Conservation (phyloP, 345 rosid species). For the Trapa bicornis region DNA sequence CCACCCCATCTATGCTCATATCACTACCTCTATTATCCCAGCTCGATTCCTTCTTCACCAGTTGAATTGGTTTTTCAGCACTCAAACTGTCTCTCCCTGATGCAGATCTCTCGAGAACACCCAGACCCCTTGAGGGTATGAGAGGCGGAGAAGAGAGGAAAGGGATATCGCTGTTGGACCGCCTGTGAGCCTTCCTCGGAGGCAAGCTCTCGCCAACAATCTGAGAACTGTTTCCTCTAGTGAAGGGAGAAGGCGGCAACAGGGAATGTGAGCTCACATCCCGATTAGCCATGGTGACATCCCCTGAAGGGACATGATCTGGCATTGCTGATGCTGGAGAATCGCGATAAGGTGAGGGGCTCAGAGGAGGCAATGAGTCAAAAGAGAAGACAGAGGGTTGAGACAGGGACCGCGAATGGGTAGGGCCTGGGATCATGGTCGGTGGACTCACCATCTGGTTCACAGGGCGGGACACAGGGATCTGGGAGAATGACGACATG, state of each 20-base stretch:
- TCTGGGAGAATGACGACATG: slow-evolving; percentile 76
- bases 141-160: slow-evolving; percentile 48
- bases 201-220: slow-evolving; percentile 51
- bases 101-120: slow-evolving; percentile 32
- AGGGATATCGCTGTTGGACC: slow-evolving; percentile 87
- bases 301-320: slow-evolving; percentile 30
- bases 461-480: slow-evolving; percentile 45
- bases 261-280: slow-evolving; percentile 38
- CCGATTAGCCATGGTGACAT: slow-evolving; percentile 57
- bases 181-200: slow-evolving; percentile 70
- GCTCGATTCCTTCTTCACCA: slow-evolving; percentile 36
- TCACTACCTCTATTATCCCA: slow-evolving; percentile 14
- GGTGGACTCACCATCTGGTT: slow-evolving; percentile 43
- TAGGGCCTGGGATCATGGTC: slow-evolving; percentile 30
- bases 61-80: slow-evolving; percentile 27
- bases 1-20: slow-evolving; percentile 43
- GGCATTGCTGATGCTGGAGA: slow-evolving; percentile 21
- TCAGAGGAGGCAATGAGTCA: slow-evolving; percentile 68
- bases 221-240: slow-evolving; percentile 27
- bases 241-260: slow-evolving; percentile 61
- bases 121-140: slow-evolving; percentile 35
- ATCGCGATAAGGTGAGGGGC: slow-evolving; percentile 59
- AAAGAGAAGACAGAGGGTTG: slow-evolving; percentile 77
- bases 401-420: slow-evolving; percentile 74
- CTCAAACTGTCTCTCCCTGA: slow-evolving; percentile 33